Evolutionary conservation across 306 rosid genomes (phyloP), one percentile per base, ranked within the genome.

Genomic region (Rubus parviflorus): DNA sequence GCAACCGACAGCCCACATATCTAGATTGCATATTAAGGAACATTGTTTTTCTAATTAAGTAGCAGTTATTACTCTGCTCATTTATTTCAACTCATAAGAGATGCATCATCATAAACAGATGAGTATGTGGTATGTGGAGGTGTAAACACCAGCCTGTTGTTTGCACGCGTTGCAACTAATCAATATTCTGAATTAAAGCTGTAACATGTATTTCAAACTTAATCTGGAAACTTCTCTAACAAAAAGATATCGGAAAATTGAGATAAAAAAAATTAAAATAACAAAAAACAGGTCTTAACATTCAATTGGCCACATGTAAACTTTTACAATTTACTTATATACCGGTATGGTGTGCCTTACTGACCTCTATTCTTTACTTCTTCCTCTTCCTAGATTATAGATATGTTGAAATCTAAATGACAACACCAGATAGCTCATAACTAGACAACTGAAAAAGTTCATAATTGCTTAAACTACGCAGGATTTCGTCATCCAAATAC

Each of bases 1-100:
- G 89, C 98, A 94, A 71, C 98, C 98, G 86, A 94, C 97, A 61
- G 98, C 98, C 98, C 98, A 94, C 97, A 89, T 94, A 82, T 94
- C 98, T 94, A 83, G 73, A 61, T 80, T 68, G 78, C 64, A 62
- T 60, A 72, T 81, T 72, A 84, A 86, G 92, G 81, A 75, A 68
- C 42, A 86, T 38, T 35, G 11, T 23, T 47, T 68, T 62, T 47
- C 47, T 16, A 71, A 40, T 45, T 35, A 14, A 66, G 38, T 54
- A 56, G 41, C 75, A 74, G 64, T 46, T 42, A 11, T 40, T 66
- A 53, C 7, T 54, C 52, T 49, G 9, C 56, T 23, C 20, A 6
- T 25, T 7, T n/a, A 12, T 66, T 72, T 22, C 20, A 64, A 23
- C 11, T 40, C 51, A 22, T 51, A 40, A 4, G 22, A 54, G 6